Base-by-base conservation (phyloP, 1,139 yeast genomes). In the Zhuliangozyma parablackwelliae region DNA sequence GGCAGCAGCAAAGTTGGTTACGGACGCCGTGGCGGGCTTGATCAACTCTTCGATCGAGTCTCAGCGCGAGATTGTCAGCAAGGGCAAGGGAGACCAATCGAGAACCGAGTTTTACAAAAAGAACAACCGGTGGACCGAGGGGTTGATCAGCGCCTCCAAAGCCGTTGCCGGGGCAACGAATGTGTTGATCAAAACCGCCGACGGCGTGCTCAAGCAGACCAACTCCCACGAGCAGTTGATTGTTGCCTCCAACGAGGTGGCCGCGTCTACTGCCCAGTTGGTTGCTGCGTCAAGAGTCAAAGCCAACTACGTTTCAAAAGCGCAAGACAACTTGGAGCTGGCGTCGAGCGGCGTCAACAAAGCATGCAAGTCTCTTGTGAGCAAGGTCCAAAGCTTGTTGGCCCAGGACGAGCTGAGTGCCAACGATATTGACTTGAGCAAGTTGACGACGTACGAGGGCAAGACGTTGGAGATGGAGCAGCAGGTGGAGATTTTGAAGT, bases 121-220 rank as follows among this genome's bases (percentile, higher is more conserved):
- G 61, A 87, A 89, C 57, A 88, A 82, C 56, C 74, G 95, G 53
- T 88, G 97, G 97, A 87, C 96, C 1, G 96, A 89, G 60, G 97
- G 97, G 28, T 77, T 88, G 39, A 81, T 89, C 30, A 85, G 95
- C 45, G 96, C 96, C 10, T 88, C 96, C 2, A 83, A 85, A 51
- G 84, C 94, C 0, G 95, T 89, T 33, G 96, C 95, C 4, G 81
- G 80, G 3, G 80, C 96, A 0, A 88, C 96, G 3, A 84, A 82
- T 49, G 69, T 83, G 25, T 72, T 88, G 48, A 88, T 88, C 42
- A 80, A 80, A 46, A 84, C 89, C 21, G 95, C 96, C 0, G 95
- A 88, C 61, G 95, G 95, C 16, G 89, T 87, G 12, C 67, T 88
- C 33, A 71, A 75, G 37, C 72, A 75, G 8, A 59, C 61, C 16